These are phyloP conservation scores for Basidiobolus meristosporus DNA, from an alignment of 371 early-diverging fungal species.

Conservation along the genomic window DNA sequence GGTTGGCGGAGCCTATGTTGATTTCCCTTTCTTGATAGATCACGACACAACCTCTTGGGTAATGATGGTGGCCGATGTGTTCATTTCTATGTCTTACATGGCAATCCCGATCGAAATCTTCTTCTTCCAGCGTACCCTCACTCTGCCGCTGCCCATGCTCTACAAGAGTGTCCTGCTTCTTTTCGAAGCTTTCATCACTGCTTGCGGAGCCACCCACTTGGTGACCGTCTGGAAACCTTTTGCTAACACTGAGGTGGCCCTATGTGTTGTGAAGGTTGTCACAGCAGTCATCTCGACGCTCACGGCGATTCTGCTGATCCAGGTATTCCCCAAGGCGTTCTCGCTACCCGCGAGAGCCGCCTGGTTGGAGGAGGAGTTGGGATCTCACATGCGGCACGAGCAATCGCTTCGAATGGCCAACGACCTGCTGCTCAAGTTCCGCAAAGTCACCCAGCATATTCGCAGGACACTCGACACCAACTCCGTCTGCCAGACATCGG, in stretches of 20 bases:
- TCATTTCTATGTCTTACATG: constrained; percentile 1
- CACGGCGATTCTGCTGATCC: constrained; percentile 1
- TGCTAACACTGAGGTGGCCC: neutral
- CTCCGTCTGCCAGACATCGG: neutral
- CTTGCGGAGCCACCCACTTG: constrained; percentile 2
- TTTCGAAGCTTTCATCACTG: too few species aligned
- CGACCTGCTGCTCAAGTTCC: too few species aligned
- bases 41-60: too few species aligned
- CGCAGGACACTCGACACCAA: constrained; percentile 4
- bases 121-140: constrained; percentile 2
- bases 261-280: neutral
- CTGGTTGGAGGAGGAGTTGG: constrained; percentile 1
- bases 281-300: neutral
- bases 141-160: constrained; percentile 1
- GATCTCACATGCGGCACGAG: constrained; percentile 1
- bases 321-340: too few species aligned
- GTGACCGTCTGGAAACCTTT: neutral
- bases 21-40: too few species aligned
- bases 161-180: too few species aligned
- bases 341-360: too few species aligned
- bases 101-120: constrained; percentile 4
- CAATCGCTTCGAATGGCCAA: too few species aligned
- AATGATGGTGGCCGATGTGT: constrained; percentile 2
- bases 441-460: too few species aligned
- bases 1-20: too few species aligned